A percentile compares a stretch with the other conserved stretches of the same genome.
Conservation (phyloP, 148 eudicot species). For the Fagopyrum esculentum region DNA sequence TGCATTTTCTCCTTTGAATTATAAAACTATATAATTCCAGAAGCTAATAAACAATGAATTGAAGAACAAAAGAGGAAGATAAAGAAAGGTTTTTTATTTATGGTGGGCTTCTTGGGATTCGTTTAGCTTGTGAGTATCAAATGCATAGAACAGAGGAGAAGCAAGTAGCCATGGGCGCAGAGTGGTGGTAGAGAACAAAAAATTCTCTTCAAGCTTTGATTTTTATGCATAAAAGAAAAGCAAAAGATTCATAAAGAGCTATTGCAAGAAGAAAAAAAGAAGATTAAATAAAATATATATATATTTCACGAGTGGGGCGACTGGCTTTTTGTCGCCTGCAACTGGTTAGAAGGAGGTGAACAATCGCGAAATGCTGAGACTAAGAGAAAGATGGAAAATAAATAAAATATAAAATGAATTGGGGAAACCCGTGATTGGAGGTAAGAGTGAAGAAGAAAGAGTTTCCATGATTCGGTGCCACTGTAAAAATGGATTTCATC, state of each 20-base stretch:
- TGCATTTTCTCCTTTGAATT: not conserved
- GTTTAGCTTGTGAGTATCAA: not conserved
- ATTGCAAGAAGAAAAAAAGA: not conserved
- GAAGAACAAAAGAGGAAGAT: not conserved
- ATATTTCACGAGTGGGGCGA: constrained; percentile 4
- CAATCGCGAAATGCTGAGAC: not conserved
- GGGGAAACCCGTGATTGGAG: constrained; percentile 9
- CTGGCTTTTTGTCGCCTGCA: constrained; percentile 10
- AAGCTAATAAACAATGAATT: not conserved
- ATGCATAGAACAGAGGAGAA: not conserved
- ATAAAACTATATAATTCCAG: not conserved
- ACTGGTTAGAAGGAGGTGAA: not conserved
- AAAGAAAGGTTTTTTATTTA: not conserved
- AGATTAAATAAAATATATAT: not conserved
- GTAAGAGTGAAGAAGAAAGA: not conserved
- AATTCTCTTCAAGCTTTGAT: not conserved
- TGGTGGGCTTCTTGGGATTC: constrained; percentile 1
- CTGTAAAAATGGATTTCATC: not conserved
- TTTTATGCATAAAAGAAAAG: not conserved
- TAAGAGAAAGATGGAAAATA: not conserved
- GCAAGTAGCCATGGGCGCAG: constrained; percentile 12
- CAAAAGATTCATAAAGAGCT: not conserved
- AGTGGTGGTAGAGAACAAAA: not conserved
- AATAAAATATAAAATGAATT: too few relatives aligned
- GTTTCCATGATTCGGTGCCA: constrained; percentile 1